Evolutionary conservation across 345 rosid species (phyloP), one percentile per base, ranked within the genome.

Genomic region (Populus tremula): DNA sequence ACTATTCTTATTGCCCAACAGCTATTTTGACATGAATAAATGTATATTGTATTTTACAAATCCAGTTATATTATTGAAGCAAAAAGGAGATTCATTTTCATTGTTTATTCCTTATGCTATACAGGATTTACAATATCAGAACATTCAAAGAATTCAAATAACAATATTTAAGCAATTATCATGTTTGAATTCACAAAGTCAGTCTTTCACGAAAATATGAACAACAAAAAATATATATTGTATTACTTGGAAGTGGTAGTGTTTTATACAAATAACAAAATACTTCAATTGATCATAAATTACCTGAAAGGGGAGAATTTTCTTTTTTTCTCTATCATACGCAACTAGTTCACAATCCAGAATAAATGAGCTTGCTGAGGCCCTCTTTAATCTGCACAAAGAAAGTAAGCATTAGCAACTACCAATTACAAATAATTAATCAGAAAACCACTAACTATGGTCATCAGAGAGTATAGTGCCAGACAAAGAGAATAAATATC

Each of bases 291-390:
- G 5, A 27, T 75, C 69, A 75, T 35, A 73, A 8, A 38, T 80
- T 86, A 96, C 99, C 99, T 93, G 98, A 82, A 93, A 96, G 71
- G 98, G 94, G 43, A 96, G 88, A 81, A 96, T 96, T 83, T 88
- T 93, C 73, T 84, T 81, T 73, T 89, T 89, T 74, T 82, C 97
- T 73, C 91, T 85, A 78, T 93, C 96, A 70, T 86, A 92, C 84
- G 93, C 99, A 86, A 93, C 98, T 84, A 96, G 82, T 82, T 93
- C 99, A 69, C 98, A 91, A 73, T 96, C 99, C 87, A 93, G 76
- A 85, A 93, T 89, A 83, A 96, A 96, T 61, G 98, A 92, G 72
- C 74, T 88, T 66, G 88, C 91, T 33, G 86, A 84, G 0, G 90
- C 71, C 84, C 88, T 96, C 91, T 92, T 96, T 80, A 90, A 84